phyloP scores from a whole-genome alignment of 192 early-diverging fungal genomes.

The Thamnidium elegans region DNA sequence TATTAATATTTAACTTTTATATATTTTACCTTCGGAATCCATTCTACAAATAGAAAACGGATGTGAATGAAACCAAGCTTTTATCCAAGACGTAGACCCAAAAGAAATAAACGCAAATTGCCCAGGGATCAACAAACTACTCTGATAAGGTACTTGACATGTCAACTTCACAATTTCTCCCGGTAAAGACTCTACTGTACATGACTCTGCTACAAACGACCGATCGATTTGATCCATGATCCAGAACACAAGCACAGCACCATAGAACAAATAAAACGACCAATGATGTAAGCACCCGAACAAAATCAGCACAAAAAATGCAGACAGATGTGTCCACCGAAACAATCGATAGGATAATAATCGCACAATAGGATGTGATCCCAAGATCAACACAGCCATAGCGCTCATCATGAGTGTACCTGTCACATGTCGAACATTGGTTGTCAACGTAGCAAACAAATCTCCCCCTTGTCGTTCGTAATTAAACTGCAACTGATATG shows the following conservation, averaged over 20 bases:
- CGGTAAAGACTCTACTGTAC: background rate
- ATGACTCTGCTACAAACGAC: background rate
- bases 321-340: slow-evolving; percentile 15
- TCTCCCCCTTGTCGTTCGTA: slow-evolving; percentile 3
- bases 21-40: slow-evolving; percentile 4
- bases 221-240: slow-evolving; percentile 14
- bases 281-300: slow-evolving; percentile 15
- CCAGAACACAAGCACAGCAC: slow-evolving; percentile 11
- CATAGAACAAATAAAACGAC: slow-evolving; percentile 17
- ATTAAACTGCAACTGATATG: background rate
- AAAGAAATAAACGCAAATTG: slow-evolving; percentile 19
- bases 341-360: slow-evolving; percentile 14
- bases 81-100: background rate
- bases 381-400: background rate
- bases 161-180: slow-evolving; percentile 7
- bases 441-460: slow-evolving; percentile 11
- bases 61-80: slow-evolving; percentile 7
- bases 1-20: too few species aligned
- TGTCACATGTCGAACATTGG: background rate
- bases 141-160: background rate
- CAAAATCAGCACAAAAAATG: slow-evolving; percentile 2
- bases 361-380: slow-evolving; percentile 23
- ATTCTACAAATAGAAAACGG: slow-evolving; percentile 26
- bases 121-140: slow-evolving; percentile 2
- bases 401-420: background rate